These are phyloP conservation scores for Goffeauzyma gilvescens DNA, from an alignment of 768 basidiomycete genomes.

Conservation along the genomic window DNA sequence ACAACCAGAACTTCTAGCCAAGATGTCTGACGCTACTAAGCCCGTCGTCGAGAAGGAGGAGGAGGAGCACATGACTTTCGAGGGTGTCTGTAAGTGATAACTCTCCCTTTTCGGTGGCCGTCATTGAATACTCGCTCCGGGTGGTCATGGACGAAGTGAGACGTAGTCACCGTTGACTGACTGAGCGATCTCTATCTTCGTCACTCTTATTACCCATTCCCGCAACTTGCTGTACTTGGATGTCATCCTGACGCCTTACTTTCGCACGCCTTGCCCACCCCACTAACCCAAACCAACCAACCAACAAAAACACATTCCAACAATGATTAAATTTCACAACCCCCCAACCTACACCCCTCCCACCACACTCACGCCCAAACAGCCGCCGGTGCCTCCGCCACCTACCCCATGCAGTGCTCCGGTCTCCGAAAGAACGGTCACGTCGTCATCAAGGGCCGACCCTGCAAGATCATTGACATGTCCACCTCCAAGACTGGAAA, in stretches of 20 bases:
- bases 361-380: not conserved
- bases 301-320: not conserved
- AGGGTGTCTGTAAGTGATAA: conserved; percentile 41
- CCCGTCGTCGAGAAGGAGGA: conserved; percentile 38
- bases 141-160: not conserved
- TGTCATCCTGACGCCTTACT: not conserved
- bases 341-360: not conserved
- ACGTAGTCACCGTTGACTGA: not conserved
- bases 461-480: conserved; percentile 70
- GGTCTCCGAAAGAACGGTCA: conserved; percentile 51
- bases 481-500: conserved; percentile 97
- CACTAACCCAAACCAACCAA: not conserved
- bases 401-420: conserved; percentile 51
- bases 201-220: not conserved
- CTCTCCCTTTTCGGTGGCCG: not conserved
- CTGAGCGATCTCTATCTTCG: not conserved
- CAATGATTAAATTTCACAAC: not conserved
- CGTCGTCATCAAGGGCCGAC: conserved; percentile 92
- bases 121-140: not conserved
- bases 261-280: not conserved
- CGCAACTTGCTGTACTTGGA: not conserved
- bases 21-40: conserved; percentile 12
- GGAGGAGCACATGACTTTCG: conserved; percentile 74
- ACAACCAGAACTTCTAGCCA: conserved; percentile 3
- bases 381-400: conserved; percentile 30